phyloP scores from a whole-genome alignment of 148 eudicot species.

The Hydrangea macrophylla region DNA sequence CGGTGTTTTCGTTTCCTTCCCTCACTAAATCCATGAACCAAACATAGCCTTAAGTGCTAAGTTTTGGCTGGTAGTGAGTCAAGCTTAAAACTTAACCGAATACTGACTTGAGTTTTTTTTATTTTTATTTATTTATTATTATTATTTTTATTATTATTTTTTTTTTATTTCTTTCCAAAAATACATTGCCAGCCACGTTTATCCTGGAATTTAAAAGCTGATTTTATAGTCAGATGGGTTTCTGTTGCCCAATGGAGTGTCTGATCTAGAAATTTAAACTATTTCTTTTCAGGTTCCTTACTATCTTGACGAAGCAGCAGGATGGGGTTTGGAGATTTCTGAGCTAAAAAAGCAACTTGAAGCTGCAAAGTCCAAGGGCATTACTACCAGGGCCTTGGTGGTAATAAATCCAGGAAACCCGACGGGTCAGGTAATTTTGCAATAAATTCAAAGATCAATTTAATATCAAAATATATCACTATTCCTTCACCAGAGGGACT shows the following conservation, averaged over 20 bases:
- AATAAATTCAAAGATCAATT: background rate
- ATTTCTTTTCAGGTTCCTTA: conserved; percentile 59
- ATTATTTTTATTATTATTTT: too few relatives aligned
- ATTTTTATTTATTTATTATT: too few relatives aligned
- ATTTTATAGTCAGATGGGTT: background rate
- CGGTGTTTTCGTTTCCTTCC: too few relatives aligned
- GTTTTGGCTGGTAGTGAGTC: background rate
- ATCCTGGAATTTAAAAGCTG: background rate
- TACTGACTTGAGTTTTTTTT: background rate
- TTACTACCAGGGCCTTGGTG: conserved; percentile 67
- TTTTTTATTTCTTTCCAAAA: too few relatives aligned
- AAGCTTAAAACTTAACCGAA: background rate
- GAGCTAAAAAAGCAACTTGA: conserved; percentile 61
- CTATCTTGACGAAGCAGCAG: conserved; percentile 76
- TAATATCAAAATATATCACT: background rate
- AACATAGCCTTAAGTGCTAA: too few relatives aligned
- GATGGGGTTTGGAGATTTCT: conserved; percentile 72
- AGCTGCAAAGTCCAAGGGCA: conserved; percentile 63
- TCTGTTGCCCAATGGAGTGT: background rate
- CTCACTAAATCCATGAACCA: too few relatives aligned
- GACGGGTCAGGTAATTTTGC: conserved; percentile 71
- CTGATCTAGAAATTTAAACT: background rate
- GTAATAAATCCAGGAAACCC: conserved; percentile 91
- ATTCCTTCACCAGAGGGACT: background rate
- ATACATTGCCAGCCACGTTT: background rate